Evolutionary conservation across 495 filamentous ascomycete species (phyloP).

Genomic region (Haplographium delicatum): DNA sequence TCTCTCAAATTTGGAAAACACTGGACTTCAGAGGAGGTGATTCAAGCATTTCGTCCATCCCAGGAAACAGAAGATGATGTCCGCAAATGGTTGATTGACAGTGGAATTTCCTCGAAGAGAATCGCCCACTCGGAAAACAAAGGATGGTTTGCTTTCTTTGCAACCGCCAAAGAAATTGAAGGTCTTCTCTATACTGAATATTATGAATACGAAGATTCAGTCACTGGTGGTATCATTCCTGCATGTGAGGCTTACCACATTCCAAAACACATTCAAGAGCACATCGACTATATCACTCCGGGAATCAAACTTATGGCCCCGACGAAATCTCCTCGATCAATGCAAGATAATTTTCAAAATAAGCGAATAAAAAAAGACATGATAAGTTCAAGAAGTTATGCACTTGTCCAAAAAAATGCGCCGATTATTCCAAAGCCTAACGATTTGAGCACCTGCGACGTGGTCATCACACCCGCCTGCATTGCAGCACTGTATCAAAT

Average conservation of each 20-base stretch:
- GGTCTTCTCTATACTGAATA: constrained; percentile 53
- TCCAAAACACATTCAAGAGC: constrained; percentile 6
- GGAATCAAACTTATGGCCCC: constrained; percentile 14
- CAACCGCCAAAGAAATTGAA: constrained; percentile 47
- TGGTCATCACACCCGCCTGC: constrained; percentile 12
- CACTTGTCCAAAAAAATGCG: neutral
- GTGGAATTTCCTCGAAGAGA: constrained; percentile 41
- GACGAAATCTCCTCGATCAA: neutral
- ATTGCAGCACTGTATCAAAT: constrained; percentile 26
- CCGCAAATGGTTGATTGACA: constrained; percentile 39
- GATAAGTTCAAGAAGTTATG: neutral
- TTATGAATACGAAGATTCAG: constrained; percentile 48
- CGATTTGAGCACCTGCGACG: constrained; percentile 1
- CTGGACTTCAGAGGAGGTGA: constrained; percentile 35
- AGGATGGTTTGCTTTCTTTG: constrained; percentile 47
- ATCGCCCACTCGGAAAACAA: constrained; percentile 45
- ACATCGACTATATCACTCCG: constrained; percentile 19
- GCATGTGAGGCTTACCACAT: constrained; percentile 19
- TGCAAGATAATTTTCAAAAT: too few species aligned
- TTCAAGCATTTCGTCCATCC: constrained; percentile 41
- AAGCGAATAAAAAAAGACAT: neutral
- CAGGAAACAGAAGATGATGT: constrained; percentile 36
- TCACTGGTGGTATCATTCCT: constrained; percentile 35
- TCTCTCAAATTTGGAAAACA: constrained; percentile 47
- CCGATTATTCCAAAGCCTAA: neutral